These are phyloP conservation scores for Suillus tomentosus DNA, from an alignment of 768 basidiomycete genomes.

Conservation along the genomic window DNA sequence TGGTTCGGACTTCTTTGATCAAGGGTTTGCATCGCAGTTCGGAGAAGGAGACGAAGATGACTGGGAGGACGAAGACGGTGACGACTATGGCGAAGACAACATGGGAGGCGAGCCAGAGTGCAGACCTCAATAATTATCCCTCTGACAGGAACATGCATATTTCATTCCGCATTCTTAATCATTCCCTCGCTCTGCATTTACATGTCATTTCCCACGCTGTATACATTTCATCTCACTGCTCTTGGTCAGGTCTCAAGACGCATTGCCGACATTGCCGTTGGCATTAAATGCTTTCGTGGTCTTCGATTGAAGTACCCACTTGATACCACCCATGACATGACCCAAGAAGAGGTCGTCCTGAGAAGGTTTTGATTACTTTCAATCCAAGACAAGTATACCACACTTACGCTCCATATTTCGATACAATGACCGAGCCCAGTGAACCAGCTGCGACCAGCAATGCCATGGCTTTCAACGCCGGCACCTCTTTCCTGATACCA, in stretches of 20 bases:
- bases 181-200: constrained; percentile 28
- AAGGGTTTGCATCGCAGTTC: constrained; percentile 68
- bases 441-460: constrained; percentile 79
- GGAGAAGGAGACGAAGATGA: constrained; percentile 70
- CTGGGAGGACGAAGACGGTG: constrained; percentile 73
- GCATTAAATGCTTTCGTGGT: constrained; percentile 70
- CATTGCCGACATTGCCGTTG: constrained; percentile 60
- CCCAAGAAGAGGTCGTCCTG: constrained; percentile 69
- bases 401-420: constrained; percentile 72
- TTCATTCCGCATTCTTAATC: constrained; percentile 17
- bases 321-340: constrained; percentile 76
- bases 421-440: constrained; percentile 80
- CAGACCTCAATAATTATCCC: constrained; percentile 49
- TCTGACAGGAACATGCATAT: constrained; percentile 14
- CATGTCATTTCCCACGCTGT: constrained; percentile 24
- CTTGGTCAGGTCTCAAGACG: constrained; percentile 14
- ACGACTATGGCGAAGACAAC: constrained; percentile 47
- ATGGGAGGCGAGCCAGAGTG: constrained; percentile 56
- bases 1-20: constrained; percentile 76
- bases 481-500: constrained; percentile 83
- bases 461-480: constrained; percentile 51
- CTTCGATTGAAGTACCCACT: constrained; percentile 69
- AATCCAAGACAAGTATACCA: background rate
- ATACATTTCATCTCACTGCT: constrained; percentile 22
- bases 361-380: constrained; percentile 8